A percentile compares a stretch with the other conserved stretches of the same genome.
These are phyloP conservation scores for Lepiota brunneoincarnata DNA, from an alignment of 768 basidiomycete genomes.

Conservation along the genomic window DNA sequence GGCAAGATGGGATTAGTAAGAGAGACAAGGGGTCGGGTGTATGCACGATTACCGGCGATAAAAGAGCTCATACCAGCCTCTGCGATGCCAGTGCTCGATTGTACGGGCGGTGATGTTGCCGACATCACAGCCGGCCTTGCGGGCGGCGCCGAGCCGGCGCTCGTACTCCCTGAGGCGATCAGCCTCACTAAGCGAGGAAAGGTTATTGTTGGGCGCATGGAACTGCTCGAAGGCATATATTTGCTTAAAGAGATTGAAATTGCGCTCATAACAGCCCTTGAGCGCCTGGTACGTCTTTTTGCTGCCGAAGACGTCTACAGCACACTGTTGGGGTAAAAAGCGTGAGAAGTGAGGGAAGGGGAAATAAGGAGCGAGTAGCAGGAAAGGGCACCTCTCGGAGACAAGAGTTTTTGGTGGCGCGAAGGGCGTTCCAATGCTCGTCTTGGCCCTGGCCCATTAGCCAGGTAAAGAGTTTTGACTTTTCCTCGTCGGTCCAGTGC, in stretches of 20 bases:
- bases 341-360: slow-evolving; percentile 6
- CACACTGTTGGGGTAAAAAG: slow-evolving; percentile 46
- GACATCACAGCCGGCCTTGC: slow-evolving; percentile 64
- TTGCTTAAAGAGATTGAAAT: slow-evolving; percentile 82
- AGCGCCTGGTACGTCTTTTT: slow-evolving; percentile 84
- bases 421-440: slow-evolving; percentile 75
- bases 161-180: slow-evolving; percentile 73
- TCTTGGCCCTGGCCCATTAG: slow-evolving; percentile 70
- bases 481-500: slow-evolving; percentile 86
- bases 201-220: slow-evolving; percentile 27
- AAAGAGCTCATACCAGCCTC: slow-evolving; percentile 76
- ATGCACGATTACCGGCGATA: slow-evolving; percentile 48
- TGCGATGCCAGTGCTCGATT: slow-evolving; percentile 77
- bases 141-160: slow-evolving; percentile 62
- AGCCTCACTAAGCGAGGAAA: slow-evolving; percentile 48
- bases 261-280: slow-evolving; percentile 84
- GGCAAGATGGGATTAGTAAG: slow-evolving; percentile 10
- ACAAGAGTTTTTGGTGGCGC: slow-evolving; percentile 80
- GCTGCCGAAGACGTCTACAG: slow-evolving; percentile 63
- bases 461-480: slow-evolving; percentile 75
- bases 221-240: slow-evolving; percentile 70
- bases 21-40: not conserved
- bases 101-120: slow-evolving; percentile 72
- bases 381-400: slow-evolving; percentile 58
- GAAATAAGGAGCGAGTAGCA: slow-evolving; percentile 11